Evolutionary conservation across 176 grass and related monocot genomes (phyloP).

Genomic region (Musa troglodytarum): DNA sequence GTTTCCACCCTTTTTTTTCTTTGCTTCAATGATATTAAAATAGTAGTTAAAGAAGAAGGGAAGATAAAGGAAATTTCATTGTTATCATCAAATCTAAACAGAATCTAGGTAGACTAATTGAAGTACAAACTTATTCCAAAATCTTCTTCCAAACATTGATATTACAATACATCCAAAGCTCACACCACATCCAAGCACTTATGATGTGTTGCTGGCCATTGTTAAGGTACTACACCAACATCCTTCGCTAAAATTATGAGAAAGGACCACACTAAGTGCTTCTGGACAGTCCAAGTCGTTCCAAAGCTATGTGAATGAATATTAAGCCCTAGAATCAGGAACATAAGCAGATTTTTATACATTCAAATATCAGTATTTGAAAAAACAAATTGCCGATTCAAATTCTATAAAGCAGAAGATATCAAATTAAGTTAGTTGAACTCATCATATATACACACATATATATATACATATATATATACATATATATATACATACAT

Average conservation of each 20-base stretch:
- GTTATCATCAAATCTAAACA: not conserved
- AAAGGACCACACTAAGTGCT: too few species aligned
- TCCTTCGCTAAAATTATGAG: too few species aligned
- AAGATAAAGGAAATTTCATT: not conserved
- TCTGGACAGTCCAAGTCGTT: too few species aligned
- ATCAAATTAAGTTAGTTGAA: not conserved
- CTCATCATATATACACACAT: not conserved
- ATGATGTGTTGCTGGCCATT: too few species aligned
- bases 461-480: too few species aligned
- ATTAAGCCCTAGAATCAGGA: too few species aligned
- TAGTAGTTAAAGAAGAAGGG: not conserved
- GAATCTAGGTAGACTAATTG: not conserved
- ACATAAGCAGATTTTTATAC: too few species aligned
- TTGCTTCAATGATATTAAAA: not conserved
- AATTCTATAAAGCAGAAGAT: not conserved
- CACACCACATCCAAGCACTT: too few species aligned
- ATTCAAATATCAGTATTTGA: too few species aligned
- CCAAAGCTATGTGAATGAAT: too few species aligned
- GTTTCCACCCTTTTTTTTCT: not conserved
- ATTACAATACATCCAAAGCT: not conserved
- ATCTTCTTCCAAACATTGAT: not conserved
- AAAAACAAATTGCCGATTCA: not conserved
- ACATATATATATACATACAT: too few species aligned
- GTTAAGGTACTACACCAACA: too few species aligned
- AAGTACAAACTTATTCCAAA: not conserved